Evolutionary conservation across 106 monocot species (phyloP).

Genomic region (Agapanthus africanus): DNA sequence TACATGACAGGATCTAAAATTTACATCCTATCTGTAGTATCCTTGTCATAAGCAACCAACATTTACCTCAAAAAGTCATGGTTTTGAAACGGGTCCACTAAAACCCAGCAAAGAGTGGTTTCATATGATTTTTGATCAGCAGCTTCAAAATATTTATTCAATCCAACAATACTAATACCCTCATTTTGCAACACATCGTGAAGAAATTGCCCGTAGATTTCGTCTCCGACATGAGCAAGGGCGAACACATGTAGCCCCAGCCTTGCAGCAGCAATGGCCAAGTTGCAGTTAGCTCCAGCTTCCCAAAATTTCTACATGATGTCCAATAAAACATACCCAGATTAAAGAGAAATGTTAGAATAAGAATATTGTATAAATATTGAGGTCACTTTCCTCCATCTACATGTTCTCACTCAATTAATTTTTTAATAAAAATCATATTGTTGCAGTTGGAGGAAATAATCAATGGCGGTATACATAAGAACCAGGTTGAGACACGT

Average conservation of each 20-base stretch:
- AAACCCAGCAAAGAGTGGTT: slow-evolving; percentile 90
- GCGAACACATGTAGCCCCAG: slow-evolving; percentile 59
- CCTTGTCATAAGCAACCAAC: slow-evolving; percentile 41
- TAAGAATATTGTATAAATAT: too few relatives aligned
- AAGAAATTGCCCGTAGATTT: slow-evolving; percentile 77
- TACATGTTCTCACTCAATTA: too few relatives aligned
- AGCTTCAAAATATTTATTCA: slow-evolving; percentile 52
- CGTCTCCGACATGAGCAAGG: slow-evolving; percentile 78
- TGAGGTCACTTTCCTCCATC: too few relatives aligned
- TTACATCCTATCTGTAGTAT: background rate
- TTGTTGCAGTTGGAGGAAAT: too few relatives aligned
- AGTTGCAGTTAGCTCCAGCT: slow-evolving; percentile 88
- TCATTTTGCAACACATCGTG: slow-evolving; percentile 64
- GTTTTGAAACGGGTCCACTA: slow-evolving; percentile 81
- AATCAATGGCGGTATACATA: too few relatives aligned
- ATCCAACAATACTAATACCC: slow-evolving; percentile 50
- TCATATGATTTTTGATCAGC: slow-evolving; percentile 27
- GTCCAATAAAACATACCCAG: too few relatives aligned
- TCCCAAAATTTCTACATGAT: slow-evolving; percentile 84
- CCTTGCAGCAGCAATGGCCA: slow-evolving; percentile 77
- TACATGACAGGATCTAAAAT: too few relatives aligned
- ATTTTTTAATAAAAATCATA: too few relatives aligned
- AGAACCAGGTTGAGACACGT: too few relatives aligned
- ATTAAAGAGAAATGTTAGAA: too few relatives aligned
- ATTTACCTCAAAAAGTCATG: slow-evolving; percentile 90